phyloP scores from a whole-genome alignment of 1,284 basidiomycete species.

The Somion occarium region DNA sequence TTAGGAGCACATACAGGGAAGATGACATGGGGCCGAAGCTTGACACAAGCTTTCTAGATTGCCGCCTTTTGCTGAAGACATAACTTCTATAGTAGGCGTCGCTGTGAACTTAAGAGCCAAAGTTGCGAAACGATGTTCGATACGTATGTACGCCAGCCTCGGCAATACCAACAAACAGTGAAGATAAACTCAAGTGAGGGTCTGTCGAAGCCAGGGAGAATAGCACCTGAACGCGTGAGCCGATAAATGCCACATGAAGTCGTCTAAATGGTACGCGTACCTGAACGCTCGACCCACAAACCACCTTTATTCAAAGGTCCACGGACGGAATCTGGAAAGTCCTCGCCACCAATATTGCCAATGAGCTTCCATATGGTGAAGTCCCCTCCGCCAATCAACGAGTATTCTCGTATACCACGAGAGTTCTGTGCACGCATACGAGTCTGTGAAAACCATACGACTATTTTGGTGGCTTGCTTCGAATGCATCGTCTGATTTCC shows the following conservation, averaged over 20 bases:
- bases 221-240: neutral
- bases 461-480: neutral
- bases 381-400: constrained; percentile 28
- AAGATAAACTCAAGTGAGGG: neutral
- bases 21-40: neutral
- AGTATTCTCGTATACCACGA: constrained; percentile 42
- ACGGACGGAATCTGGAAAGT: constrained; percentile 30
- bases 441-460: neutral
- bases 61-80: neutral
- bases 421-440: constrained; percentile 17
- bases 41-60: neutral
- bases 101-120: neutral
- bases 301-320: constrained; percentile 48
- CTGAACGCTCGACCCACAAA: constrained; percentile 41
- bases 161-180: neutral
- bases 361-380: constrained; percentile 42
- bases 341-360: constrained; percentile 36
- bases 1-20: neutral
- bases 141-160: neutral
- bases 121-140: neutral
- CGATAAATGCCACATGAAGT: neutral
- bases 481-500: neutral
- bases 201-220: neutral
- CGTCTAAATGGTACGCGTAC: constrained; percentile 13
- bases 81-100: neutral